phyloP scores from a whole-genome alignment of 495 filamentous ascomycete species.

The Penicillium egyptiacum region DNA sequence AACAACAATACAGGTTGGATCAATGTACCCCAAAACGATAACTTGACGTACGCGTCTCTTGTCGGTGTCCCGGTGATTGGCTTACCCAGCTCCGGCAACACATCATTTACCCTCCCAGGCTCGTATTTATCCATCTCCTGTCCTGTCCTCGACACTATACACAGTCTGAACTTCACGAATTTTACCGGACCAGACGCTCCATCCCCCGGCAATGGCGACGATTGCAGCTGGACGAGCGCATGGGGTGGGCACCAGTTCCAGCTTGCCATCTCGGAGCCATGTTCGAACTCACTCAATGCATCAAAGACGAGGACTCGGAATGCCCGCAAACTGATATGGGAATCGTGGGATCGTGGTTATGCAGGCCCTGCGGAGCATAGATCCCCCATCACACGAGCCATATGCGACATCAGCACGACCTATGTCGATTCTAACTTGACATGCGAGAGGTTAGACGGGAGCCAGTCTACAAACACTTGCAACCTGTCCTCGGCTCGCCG shows the following conservation, averaged over 20 bases:
- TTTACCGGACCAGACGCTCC: neutral
- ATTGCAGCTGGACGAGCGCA: neutral
- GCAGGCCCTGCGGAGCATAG: neutral
- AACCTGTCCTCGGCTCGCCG: slow-evolving; percentile 1
- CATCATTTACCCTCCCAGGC: slow-evolving; percentile 4
- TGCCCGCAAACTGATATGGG: slow-evolving; percentile 3
- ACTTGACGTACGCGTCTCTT: slow-evolving; percentile 5
- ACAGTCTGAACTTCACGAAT: neutral
- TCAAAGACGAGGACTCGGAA: neutral
- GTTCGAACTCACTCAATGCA: neutral
- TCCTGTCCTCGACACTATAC: neutral
- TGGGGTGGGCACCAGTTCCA: neutral
- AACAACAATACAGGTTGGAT: neutral
- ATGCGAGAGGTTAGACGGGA: neutral
- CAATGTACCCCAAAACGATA: neutral
- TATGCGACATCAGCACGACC: slow-evolving; percentile 2
- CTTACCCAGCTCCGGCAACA: neutral
- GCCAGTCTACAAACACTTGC: neutral
- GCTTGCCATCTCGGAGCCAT: neutral
- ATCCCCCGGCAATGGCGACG: neutral
- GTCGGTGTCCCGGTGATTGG: neutral
- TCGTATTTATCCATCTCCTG: neutral
- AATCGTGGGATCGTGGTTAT: neutral
- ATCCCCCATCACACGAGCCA: neutral
- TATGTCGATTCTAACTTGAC: slow-evolving; percentile 2